Conservation (phyloP, 495 filamentous ascomycete species). For the Trichoderma reesei region DNA sequence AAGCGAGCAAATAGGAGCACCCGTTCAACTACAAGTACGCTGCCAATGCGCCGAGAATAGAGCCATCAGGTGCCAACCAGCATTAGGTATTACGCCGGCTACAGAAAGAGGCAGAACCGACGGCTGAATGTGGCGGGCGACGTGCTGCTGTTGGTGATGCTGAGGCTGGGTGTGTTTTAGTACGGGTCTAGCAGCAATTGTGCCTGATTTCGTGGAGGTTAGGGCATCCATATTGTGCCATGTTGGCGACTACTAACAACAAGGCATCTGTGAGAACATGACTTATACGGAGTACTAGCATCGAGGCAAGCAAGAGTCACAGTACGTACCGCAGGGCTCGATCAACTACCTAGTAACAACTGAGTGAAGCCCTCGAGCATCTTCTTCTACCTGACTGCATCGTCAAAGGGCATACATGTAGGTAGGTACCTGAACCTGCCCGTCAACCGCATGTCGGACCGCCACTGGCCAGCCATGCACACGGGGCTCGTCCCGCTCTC, state of each 20-base stretch:
- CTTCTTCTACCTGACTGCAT: too few relatives aligned
- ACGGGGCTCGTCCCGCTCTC: slow-evolving; percentile 5
- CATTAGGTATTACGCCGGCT: not conserved
- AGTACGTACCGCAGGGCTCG: too few relatives aligned
- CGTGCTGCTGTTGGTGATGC: not conserved
- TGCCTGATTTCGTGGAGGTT: not conserved
- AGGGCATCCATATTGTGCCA: too few relatives aligned
- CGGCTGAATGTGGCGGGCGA: not conserved
- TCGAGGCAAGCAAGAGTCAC: too few relatives aligned
- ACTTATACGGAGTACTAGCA: too few relatives aligned
- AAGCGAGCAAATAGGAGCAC: slow-evolving; percentile 1
- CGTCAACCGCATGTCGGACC: not conserved
- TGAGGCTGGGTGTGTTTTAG: not conserved
- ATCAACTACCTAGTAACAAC: too few relatives aligned
- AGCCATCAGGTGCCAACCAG: not conserved
- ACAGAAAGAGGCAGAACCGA: not conserved
- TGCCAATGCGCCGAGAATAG: not conserved
- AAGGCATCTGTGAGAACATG: too few relatives aligned
- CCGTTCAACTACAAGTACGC: not conserved
- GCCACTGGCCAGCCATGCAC: not conserved
- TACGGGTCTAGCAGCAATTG: not conserved
- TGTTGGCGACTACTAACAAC: too few relatives aligned
- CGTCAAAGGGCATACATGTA: not conserved
- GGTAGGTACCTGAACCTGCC: not conserved
- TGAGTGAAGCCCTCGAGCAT: too few relatives aligned